Evolutionary conservation across 2,329 filamentous ascomycete species (phyloP).

Genomic region (Anthostomella pinea): DNA sequence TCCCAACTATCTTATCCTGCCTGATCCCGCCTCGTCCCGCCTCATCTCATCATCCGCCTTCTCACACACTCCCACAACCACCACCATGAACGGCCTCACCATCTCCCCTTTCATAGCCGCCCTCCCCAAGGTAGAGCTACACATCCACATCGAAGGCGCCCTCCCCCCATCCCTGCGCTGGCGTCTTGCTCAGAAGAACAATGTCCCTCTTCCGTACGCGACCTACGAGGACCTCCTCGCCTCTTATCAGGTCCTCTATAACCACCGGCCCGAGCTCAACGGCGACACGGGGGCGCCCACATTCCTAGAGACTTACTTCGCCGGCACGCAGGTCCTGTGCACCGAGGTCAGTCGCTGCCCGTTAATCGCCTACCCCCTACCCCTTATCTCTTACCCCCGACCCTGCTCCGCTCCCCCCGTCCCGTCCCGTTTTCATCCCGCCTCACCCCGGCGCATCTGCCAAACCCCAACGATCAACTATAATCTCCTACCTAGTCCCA

Average conservation of each 20-base stretch:
- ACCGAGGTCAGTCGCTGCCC: too few relatives aligned
- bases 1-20: too few relatives aligned
- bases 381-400: too few relatives aligned
- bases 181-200: conserved; percentile 40
- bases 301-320: conserved; percentile 35
- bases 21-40: too few relatives aligned
- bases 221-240: conserved; percentile 32
- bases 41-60: too few relatives aligned
- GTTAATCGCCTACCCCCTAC: too few relatives aligned
- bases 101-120: conserved; percentile 34
- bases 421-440: too few relatives aligned
- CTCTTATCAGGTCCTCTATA: conserved; percentile 35
- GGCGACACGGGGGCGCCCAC: conserved; percentile 30
- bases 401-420: too few relatives aligned
- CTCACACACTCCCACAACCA: too few relatives aligned
- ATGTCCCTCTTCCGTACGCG: conserved; percentile 28
- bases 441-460: too few relatives aligned
- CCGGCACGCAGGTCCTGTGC: conserved; percentile 31
- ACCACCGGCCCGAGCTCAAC: conserved; percentile 37
- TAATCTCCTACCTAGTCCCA: too few relatives aligned
- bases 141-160: conserved; percentile 46
- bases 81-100: conserved; percentile 29
- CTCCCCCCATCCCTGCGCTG: conserved; percentile 40
- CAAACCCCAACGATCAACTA: too few relatives aligned
- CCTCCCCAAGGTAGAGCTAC: conserved; percentile 45